A percentile compares a stretch with the other conserved stretches of the same genome.
Conservation (phyloP, 192 early-diverging fungal genomes). For the Backusella luteola region DNA sequence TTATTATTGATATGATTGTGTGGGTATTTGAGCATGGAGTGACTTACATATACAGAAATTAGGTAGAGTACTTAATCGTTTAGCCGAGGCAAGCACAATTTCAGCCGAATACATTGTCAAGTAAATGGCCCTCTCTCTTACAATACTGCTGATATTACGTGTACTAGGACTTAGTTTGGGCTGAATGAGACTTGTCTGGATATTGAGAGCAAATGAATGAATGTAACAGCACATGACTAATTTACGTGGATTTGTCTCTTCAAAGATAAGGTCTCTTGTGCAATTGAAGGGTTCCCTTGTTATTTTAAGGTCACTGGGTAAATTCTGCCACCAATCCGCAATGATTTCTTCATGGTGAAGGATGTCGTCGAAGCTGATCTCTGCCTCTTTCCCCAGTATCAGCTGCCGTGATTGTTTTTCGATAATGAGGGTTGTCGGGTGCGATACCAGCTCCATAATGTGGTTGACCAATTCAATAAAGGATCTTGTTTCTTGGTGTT, state of each 20-base stretch:
- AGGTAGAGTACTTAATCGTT: not conserved
- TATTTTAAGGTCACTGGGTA: slow-evolving; percentile 7
- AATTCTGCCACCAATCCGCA: not conserved
- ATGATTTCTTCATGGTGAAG: not conserved
- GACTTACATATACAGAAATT: slow-evolving; percentile 1
- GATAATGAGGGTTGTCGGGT: not conserved
- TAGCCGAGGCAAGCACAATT: not conserved
- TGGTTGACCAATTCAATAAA: not conserved
- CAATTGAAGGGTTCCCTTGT: not conserved
- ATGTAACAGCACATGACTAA: slow-evolving; percentile 1
- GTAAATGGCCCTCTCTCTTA: slow-evolving; percentile 2
- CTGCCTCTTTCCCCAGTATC: not conserved
- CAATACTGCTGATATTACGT: not conserved
- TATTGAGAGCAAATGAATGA: not conserved
- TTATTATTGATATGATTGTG: not conserved
- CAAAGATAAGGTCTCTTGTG: not conserved
- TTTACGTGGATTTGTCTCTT: not conserved
- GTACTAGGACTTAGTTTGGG: not conserved
- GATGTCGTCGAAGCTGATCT: slow-evolving; percentile 10
- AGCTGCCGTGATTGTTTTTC: not conserved
- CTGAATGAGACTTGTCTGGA: not conserved
- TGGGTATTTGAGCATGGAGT: not conserved
- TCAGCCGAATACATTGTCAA: not conserved
- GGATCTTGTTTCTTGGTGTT: not conserved
- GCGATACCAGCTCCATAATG: not conserved